These are phyloP conservation scores for Saccharomycopsis guyanensis DNA, from an alignment of 805 yeast genomes.

Conservation along the genomic window DNA sequence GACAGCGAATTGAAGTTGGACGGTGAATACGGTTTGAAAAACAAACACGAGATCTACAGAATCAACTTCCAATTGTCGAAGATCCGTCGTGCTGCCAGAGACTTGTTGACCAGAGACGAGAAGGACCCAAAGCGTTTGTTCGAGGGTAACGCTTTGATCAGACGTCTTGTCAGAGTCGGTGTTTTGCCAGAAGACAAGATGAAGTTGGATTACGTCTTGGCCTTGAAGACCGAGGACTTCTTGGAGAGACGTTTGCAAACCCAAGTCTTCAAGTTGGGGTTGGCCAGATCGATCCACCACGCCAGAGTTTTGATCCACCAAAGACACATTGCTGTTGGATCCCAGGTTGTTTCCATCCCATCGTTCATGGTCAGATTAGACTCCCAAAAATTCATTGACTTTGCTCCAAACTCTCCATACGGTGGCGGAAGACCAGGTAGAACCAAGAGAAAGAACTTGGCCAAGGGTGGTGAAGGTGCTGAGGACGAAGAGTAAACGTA, in stretches of 20 bases:
- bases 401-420: constrained; percentile 98
- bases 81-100: constrained; percentile 99
- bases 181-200: constrained; percentile 98
- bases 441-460: constrained; percentile 90
- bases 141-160: constrained; percentile 99
- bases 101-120: constrained; percentile 98
- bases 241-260: constrained; percentile 99
- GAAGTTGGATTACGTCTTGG: constrained; percentile 99
- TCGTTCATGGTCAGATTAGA: constrained; percentile 99
- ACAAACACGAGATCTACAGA: constrained; percentile 99
- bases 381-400: constrained; percentile 99
- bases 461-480: constrained; percentile 64
- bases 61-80: constrained; percentile 98
- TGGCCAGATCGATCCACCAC: constrained; percentile 99
- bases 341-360: constrained; percentile 97
- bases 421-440: constrained; percentile 99
- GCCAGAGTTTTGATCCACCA: constrained; percentile 98
- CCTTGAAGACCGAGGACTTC: constrained; percentile 97
- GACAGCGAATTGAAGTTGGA: constrained; percentile 99
- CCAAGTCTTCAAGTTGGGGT: constrained; percentile 99
- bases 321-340: constrained; percentile 99
- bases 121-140: constrained; percentile 99
- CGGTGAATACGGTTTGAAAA: constrained; percentile 99
- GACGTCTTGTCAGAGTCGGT: constrained; percentile 98
- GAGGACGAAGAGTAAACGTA: constrained; percentile 56